Conservation (phyloP, 1,284 basidiomycete genomes). For the Trametes hirsuta region DNA sequence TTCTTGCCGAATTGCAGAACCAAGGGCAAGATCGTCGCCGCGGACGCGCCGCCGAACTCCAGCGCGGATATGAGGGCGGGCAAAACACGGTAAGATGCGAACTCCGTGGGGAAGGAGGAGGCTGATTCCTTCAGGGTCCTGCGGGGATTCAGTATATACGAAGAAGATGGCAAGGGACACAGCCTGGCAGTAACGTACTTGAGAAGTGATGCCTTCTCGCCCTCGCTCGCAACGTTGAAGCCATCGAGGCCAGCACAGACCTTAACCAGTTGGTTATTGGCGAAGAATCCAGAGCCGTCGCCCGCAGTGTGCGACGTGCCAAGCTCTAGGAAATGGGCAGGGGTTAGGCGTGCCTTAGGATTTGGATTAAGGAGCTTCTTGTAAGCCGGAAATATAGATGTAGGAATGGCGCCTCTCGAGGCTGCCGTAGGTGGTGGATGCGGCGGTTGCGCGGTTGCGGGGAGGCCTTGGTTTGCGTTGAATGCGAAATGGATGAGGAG, state of each 20-base stretch:
- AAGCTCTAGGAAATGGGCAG: constrained; percentile 78
- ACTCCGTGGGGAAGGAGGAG: constrained; percentile 84
- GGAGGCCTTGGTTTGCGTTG: constrained; percentile 77
- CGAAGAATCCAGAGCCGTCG: constrained; percentile 79
- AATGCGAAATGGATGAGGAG: constrained; percentile 85
- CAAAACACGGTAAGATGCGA: constrained; percentile 84
- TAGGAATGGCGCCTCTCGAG: constrained; percentile 81
- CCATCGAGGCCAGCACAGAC: constrained; percentile 87
- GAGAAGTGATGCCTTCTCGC: constrained; percentile 79
- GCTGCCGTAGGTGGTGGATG: constrained; percentile 75
- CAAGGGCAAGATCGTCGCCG: constrained; percentile 80
- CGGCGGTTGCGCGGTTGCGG: constrained; percentile 69
- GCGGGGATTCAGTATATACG: neutral
- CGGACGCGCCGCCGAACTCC: constrained; percentile 79
- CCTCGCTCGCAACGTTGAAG: constrained; percentile 84
- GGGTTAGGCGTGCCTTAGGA: constrained; percentile 76
- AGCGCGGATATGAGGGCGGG: constrained; percentile 87
- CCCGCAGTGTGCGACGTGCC: constrained; percentile 71
- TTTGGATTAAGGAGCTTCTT: constrained; percentile 91
- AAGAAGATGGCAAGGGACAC: neutral
- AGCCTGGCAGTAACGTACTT: constrained; percentile 43
- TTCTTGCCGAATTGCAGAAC: constrained; percentile 81
- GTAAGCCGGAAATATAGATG: constrained; percentile 77
- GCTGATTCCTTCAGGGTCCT: constrained; percentile 83
- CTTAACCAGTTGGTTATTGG: constrained; percentile 82